Base-by-base conservation (phyloP, 1,284 basidiomycete species). In the Cryptococcus sp. region DNA sequence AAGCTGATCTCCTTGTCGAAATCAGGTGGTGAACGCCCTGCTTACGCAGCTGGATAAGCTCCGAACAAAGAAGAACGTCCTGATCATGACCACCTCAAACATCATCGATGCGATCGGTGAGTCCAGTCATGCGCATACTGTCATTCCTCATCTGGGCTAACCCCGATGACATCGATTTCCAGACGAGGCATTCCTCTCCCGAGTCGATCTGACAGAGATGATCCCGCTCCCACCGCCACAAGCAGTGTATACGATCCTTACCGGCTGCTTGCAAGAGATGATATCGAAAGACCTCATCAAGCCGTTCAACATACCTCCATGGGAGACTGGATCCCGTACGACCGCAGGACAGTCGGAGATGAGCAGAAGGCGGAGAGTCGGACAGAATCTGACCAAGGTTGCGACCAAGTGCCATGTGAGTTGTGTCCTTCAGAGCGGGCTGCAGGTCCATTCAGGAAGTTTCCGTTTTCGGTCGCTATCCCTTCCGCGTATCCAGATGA, bases 1-100 rank as follows among this genome's bases (percentile, higher is more conserved):
- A 52, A 11, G 50, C 58, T 64, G 31, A 61, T 50, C n/a, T 11
- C 10, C 16, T 20, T 11, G 31, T n/a, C n/a, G 19, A 38, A 1
- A n/a, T 16, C 71, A 94, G 91, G 94, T 98, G 8, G 96, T 99
- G 46, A 99, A 99, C 75, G 96, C 96, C 0, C 84, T 99, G 1
- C 82, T 99, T 6, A 99, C 96, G 0, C 95, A 99, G 78, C 84
- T 99, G 3, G 96, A 99, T 81, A 96, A 95, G 77, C 83, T 99
- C 17, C 93, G 91, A 75, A 87, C 90, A 63, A 85, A 87, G 61
- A 93, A 91, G 78, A 99, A 99, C 71, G 93, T 94, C 3, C 81
- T 99, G 15, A 88, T 99, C 35, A 90, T 99, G 87, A 90, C 96
- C 0, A 99, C 96, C 0, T 96, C 92, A 59, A 99, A 99, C 76